Evolutionary conservation across 2,329 filamentous ascomycete genomes (phyloP).

Genomic region (Phaeosphaeriaceae sp.): DNA sequence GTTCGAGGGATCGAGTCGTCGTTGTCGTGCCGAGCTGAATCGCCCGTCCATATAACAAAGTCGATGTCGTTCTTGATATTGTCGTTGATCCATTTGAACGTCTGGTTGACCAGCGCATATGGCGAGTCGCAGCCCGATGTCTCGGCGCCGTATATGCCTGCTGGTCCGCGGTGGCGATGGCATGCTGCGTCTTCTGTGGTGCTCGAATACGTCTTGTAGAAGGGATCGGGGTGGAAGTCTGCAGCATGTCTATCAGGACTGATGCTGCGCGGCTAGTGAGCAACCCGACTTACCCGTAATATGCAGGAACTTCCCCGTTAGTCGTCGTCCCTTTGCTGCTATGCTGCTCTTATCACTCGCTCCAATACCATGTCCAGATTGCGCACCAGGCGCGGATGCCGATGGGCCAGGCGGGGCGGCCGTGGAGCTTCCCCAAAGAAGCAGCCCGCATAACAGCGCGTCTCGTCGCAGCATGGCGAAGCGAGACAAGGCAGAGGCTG

Average conservation of each 20-base stretch:
- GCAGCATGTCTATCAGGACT: not conserved
- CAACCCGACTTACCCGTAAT: conserved; percentile 72
- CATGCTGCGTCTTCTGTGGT: conserved; percentile 74
- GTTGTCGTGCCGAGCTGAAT: conserved; percentile 88
- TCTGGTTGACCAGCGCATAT: conserved; percentile 79
- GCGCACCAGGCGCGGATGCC: too few species aligned
- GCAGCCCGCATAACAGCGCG: conserved; percentile 37
- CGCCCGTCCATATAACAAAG: conserved; percentile 92
- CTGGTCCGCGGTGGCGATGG: conserved; percentile 77
- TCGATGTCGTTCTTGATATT: conserved; percentile 81
- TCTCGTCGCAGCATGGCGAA: conserved; percentile 31
- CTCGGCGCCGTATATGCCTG: conserved; percentile 84
- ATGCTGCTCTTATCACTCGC: conserved; percentile 13
- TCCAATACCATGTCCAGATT: too few species aligned
- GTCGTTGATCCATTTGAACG: conserved; percentile 84
- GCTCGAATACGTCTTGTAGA: conserved; percentile 81
- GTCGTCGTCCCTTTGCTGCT: conserved; percentile 26
- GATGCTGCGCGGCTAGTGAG: not conserved
- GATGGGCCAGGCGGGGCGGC: conserved; percentile 36
- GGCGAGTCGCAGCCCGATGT: conserved; percentile 90
- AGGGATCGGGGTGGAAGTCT: conserved; percentile 93
- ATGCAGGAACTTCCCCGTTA: conserved; percentile 78
- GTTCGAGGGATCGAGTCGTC: conserved; percentile 81
- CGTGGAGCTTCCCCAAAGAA: conserved; percentile 29
- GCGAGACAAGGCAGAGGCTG: not conserved